Conservation (phyloP, 1,139 yeast genomes). For the Lizanozyma gosingica region DNA sequence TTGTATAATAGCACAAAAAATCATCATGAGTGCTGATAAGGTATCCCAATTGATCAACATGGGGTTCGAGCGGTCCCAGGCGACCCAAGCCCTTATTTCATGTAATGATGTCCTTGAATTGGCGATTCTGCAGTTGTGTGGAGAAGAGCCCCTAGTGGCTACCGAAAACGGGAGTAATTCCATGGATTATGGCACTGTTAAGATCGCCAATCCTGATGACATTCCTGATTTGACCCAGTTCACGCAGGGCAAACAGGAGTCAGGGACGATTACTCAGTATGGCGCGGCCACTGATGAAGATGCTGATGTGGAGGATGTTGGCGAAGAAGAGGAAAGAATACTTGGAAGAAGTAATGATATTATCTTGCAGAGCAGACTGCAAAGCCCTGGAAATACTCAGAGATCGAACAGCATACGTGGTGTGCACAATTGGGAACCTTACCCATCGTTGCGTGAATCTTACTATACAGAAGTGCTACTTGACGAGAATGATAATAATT, state of each 20-base stretch:
- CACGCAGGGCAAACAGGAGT: neutral
- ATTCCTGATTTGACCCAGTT: conserved; percentile 3
- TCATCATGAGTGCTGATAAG: conserved; percentile 3
- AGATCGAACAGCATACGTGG: neutral
- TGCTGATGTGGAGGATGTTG: conserved; percentile 5
- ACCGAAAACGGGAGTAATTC: neutral
- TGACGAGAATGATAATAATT: neutral
- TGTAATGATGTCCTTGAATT: conserved; percentile 9
- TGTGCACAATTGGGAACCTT: neutral
- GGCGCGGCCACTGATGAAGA: conserved; percentile 6
- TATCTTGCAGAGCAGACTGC: conserved; percentile 1
- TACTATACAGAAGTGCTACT: neutral
- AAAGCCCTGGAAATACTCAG: neutral
- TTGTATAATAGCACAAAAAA: conserved; percentile 1
- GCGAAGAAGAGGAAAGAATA: neutral
- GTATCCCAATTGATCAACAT: conserved; percentile 2
- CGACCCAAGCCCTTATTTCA: conserved; percentile 8
- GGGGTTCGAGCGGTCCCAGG: conserved; percentile 8
- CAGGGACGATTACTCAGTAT: neutral
- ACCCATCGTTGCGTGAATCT: neutral
- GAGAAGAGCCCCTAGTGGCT: conserved; percentile 3
- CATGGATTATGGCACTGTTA: conserved; percentile 3
- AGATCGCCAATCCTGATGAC: conserved; percentile 4
- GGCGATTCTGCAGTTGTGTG: conserved; percentile 11
- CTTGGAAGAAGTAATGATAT: conserved; percentile 5